Percentiles rank a stretch among this genome's conserved stretches.
Evolutionary conservation across 2,329 filamentous ascomycete genomes (phyloP).

Genomic region (Diaporthe helianthi): DNA sequence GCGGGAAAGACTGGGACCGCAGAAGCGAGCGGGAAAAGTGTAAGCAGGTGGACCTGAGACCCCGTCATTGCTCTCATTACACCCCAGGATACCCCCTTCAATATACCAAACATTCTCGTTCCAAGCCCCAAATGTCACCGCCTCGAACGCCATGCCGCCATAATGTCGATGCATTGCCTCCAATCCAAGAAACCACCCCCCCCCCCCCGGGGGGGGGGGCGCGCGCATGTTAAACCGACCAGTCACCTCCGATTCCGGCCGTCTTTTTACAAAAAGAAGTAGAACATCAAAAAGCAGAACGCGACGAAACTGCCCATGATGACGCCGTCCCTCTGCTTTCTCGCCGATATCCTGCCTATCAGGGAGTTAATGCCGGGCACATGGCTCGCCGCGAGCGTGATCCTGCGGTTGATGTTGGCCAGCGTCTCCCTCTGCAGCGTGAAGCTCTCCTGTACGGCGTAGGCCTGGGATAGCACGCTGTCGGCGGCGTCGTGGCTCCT

Average conservation of each 20-base stretch:
- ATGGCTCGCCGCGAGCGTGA: conserved; percentile 86
- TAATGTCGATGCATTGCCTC: conserved; percentile 17
- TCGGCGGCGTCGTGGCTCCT: conserved; percentile 90
- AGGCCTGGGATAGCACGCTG: conserved; percentile 90
- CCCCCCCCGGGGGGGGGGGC: too few species aligned
- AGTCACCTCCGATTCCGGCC: background rate
- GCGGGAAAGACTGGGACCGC: conserved; percentile 6
- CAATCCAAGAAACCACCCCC: conserved; percentile 12
- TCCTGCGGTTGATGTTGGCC: conserved; percentile 86
- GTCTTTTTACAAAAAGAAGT: conserved; percentile 70
- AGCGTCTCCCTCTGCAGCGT: conserved; percentile 85
- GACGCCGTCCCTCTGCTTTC: conserved; percentile 93
- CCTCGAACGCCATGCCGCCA: conserved; percentile 32
- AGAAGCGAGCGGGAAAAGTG: background rate
- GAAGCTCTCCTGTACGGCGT: conserved; percentile 95
- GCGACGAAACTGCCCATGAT: conserved; percentile 93
- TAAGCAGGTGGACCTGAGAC: conserved; percentile 5
- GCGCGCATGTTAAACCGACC: background rate
- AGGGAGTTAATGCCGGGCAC: conserved; percentile 92
- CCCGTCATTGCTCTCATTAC: conserved; percentile 27
- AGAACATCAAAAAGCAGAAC: conserved; percentile 85
- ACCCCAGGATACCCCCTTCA: conserved; percentile 31
- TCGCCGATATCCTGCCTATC: conserved; percentile 90
- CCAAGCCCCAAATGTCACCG: conserved; percentile 1
- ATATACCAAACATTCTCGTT: conserved; percentile 31